phyloP scores from a whole-genome alignment of 176 grass and related monocot genomes.

The Juncus effusus region DNA sequence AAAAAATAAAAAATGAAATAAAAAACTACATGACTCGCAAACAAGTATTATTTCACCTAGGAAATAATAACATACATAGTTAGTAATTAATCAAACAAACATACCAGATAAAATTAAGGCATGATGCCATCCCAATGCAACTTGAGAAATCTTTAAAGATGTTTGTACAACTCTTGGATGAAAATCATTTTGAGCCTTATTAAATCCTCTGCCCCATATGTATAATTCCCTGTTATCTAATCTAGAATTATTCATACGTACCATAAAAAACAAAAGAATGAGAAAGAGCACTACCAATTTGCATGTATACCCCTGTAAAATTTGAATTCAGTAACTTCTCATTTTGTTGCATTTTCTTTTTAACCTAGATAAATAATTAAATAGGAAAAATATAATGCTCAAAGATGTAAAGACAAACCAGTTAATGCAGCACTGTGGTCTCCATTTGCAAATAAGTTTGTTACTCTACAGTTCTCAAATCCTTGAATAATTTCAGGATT shows the following conservation, averaged over 20 bases:
- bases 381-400: not conserved
- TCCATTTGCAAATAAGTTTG: slow-evolving; percentile 72
- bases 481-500: slow-evolving; percentile 61
- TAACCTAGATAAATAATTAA: slow-evolving; percentile 24
- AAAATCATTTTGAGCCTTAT: slow-evolving; percentile 36
- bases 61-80: not conserved
- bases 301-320: not conserved
- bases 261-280: slow-evolving; percentile 18
- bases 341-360: slow-evolving; percentile 9
- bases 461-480: slow-evolving; percentile 50
- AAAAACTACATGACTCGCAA: not conserved
- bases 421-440: slow-evolving; percentile 91
- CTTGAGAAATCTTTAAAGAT: slow-evolving; percentile 53
- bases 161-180: slow-evolving; percentile 41
- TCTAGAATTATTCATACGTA: slow-evolving; percentile 21
- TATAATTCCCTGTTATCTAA: slow-evolving; percentile 69
- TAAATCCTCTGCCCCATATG: slow-evolving; percentile 83
- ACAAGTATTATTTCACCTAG: slow-evolving; percentile 14
- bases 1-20: slow-evolving; percentile 15
- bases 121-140: slow-evolving; percentile 96
- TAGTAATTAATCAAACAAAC: slow-evolving; percentile 14
- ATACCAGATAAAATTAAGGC: slow-evolving; percentile 71
- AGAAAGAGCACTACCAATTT: slow-evolving; percentile 9
- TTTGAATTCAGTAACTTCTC: not conserved
- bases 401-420: slow-evolving; percentile 40